Percentiles rank a stretch among this genome's conserved stretches.
Evolutionary conservation across 495 filamentous ascomycete genomes (phyloP).

Genomic region (Choiromyces venosus): DNA sequence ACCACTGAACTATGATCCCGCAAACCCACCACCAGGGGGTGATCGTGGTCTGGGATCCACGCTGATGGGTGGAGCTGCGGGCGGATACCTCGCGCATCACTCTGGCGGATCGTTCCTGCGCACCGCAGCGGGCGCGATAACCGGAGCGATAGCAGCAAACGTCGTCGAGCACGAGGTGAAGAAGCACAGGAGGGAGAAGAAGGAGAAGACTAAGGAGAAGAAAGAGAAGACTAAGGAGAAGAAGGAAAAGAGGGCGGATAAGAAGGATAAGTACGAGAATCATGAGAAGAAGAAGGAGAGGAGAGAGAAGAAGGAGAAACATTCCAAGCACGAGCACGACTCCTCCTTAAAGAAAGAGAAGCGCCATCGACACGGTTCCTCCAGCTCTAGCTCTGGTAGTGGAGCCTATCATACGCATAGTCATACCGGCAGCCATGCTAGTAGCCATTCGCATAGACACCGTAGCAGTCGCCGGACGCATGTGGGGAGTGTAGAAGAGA

Average conservation of each 20-base stretch:
- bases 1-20: conserved; percentile 18
- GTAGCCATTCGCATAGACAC: conserved; percentile 23
- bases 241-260: conserved; percentile 9
- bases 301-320: conserved; percentile 26
- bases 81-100: conserved; percentile 48
- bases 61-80: conserved; percentile 47
- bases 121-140: conserved; percentile 46
- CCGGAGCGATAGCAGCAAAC: conserved; percentile 49
- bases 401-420: conserved; percentile 10
- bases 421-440: conserved; percentile 6
- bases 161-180: conserved; percentile 33
- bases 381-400: conserved; percentile 16
- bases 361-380: conserved; percentile 35
- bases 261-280: conserved; percentile 24
- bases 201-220: conserved; percentile 19
- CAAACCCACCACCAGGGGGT: conserved; percentile 20
- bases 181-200: conserved; percentile 42
- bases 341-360: not conserved
- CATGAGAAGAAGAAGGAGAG: conserved; percentile 37
- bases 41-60: conserved; percentile 49
- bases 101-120: conserved; percentile 46
- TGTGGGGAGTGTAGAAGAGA: conserved; percentile 24
- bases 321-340: conserved; percentile 38
- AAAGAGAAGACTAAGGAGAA: conserved; percentile 22
- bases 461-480: not conserved